phyloP scores from a whole-genome alignment of 176 grass and related monocot species.

The Aegilops sharonensis region DNA sequence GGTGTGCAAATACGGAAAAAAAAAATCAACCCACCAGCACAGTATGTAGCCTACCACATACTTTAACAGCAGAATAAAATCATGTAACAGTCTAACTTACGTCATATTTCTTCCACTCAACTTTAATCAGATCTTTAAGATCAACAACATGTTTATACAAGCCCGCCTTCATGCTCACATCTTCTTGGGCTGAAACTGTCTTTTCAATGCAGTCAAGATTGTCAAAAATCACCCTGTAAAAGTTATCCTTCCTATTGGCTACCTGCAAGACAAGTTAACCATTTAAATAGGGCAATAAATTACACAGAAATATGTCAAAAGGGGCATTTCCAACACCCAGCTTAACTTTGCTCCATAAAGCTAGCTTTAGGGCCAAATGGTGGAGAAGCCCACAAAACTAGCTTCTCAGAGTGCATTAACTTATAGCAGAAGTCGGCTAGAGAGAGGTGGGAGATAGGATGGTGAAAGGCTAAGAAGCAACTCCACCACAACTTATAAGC shows the following conservation, averaged over 20 bases:
- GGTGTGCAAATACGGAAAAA: background rate
- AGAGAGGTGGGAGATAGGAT: background rate
- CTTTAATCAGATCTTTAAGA: slow-evolving; percentile 68
- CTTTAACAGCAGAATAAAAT: slow-evolving; percentile 22
- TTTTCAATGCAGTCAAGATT: slow-evolving; percentile 67
- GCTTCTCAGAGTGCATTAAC: background rate
- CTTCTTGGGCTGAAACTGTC: slow-evolving; percentile 49
- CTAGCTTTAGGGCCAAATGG: slow-evolving; percentile 11
- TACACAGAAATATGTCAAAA: slow-evolving; percentile 29
- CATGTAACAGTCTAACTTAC: slow-evolving; percentile 52
- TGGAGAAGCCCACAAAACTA: background rate
- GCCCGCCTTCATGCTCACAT: slow-evolving; percentile 55
- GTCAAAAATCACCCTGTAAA: slow-evolving; percentile 57
- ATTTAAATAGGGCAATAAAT: slow-evolving; percentile 24
- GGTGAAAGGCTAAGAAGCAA: background rate
- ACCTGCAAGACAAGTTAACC: slow-evolving; percentile 51
- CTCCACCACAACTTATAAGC: background rate
- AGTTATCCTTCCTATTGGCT: slow-evolving; percentile 44
- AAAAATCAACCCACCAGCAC: slow-evolving; percentile 8
- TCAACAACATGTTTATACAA: slow-evolving; percentile 55
- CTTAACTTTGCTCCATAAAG: slow-evolving; percentile 1
- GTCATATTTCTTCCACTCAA: slow-evolving; percentile 71
- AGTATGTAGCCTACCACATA: background rate
- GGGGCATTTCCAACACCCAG: background rate
- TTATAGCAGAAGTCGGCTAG: background rate